Evolutionary conservation across 768 basidiomycete genomes (phyloP).

Genomic region (Zangia roseola): DNA sequence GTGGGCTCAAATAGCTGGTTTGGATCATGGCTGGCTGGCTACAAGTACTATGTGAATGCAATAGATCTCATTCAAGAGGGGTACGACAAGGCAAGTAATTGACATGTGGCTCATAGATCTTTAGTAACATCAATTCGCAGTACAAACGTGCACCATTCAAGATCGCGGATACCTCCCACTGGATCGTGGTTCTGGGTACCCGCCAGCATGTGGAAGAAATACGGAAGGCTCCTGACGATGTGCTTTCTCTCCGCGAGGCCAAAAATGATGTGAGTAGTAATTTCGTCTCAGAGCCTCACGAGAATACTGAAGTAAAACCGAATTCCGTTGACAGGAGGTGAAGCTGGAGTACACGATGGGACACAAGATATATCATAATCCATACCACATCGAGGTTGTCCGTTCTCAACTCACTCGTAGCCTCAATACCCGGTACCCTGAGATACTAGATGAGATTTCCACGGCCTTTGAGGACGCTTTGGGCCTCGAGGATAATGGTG

Average conservation of each 20-base stretch:
- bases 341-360: constrained; percentile 41
- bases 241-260: constrained; percentile 1
- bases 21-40: constrained; percentile 5
- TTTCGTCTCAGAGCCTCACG: too few relatives aligned
- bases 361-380: constrained; percentile 24
- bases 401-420: constrained; percentile 36
- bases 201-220: constrained; percentile 5
- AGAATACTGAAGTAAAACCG: not conserved
- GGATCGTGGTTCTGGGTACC: not conserved
- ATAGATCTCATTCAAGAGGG: not conserved
- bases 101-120: not conserved
- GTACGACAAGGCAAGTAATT: not conserved
- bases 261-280: not conserved
- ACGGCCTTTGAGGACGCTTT: constrained; percentile 40
- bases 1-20: constrained; percentile 1
- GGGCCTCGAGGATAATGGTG: constrained; percentile 15
- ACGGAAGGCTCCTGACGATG: not conserved
- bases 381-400: constrained; percentile 32
- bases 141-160: constrained; percentile 1
- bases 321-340: constrained; percentile 28
- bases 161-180: not conserved
- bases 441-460: constrained; percentile 43
- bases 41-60: not conserved
- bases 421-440: constrained; percentile 37
- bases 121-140: not conserved